Evolutionary conservation across 1,284 basidiomycete genomes (phyloP).

Genomic region (Papiliotrema nemorosa): DNA sequence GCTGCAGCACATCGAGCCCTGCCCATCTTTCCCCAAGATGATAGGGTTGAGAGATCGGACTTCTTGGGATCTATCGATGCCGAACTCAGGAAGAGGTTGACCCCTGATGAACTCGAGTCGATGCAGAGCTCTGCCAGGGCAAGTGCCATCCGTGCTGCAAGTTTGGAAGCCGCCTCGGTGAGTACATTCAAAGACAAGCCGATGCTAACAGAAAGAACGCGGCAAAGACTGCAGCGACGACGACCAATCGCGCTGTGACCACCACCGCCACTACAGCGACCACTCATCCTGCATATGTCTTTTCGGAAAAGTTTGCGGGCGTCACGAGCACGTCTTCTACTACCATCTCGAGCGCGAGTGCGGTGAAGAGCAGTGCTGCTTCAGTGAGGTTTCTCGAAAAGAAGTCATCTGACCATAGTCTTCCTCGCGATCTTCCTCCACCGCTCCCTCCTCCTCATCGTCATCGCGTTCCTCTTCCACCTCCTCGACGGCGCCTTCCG

Average conservation of each 20-base stretch:
- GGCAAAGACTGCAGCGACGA: neutral
- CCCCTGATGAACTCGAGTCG: constrained; percentile 12
- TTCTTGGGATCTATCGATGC: neutral
- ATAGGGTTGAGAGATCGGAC: neutral
- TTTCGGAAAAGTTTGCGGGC: constrained; percentile 4
- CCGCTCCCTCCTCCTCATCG: neutral
- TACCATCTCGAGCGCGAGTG: neutral
- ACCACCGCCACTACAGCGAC: constrained; percentile 5
- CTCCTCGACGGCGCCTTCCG: neutral
- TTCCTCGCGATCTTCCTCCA: neutral
- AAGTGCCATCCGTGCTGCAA: constrained; percentile 3
- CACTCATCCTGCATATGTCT: neutral
- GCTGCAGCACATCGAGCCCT: constrained; percentile 13
- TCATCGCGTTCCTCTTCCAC: neutral
- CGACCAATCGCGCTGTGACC: constrained; percentile 8
- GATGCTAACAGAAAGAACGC: neutral
- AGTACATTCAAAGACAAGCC: neutral
- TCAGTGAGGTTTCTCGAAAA: too few species aligned
- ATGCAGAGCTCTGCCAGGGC: constrained; percentile 9
- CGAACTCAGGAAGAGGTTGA: constrained; percentile 12
- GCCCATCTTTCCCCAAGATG: neutral
- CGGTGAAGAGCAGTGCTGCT: constrained; percentile 4
- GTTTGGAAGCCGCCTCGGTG: constrained; percentile 9
- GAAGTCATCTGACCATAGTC: neutral
- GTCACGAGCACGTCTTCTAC: neutral